These are phyloP conservation scores for Coffea canephora DNA, from an alignment of 257 asterid species.

Conservation along the genomic window DNA sequence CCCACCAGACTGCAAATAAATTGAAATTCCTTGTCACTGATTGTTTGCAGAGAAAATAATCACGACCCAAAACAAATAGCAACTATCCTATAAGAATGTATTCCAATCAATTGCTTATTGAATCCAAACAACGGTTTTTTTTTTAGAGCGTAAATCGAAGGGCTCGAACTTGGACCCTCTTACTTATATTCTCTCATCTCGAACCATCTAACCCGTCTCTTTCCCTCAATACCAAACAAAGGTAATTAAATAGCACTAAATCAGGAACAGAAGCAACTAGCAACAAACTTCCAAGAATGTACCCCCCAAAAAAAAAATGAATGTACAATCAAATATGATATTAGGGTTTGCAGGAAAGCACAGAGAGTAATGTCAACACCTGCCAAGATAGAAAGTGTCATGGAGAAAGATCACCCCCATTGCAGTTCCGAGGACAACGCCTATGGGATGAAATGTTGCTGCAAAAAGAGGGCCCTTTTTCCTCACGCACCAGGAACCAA, in stretches of 20 bases:
- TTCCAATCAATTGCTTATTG: not conserved
- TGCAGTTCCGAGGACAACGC: constrained; percentile 42
- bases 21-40: not conserved
- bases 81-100: too few species aligned
- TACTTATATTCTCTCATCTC: too few species aligned
- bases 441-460: constrained; percentile 63
- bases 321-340: not conserved
- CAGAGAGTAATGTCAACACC: constrained; percentile 25
- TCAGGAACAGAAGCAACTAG: not conserved
- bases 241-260: not conserved
- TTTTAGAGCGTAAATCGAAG: too few species aligned
- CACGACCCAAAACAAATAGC: too few species aligned
- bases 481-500: constrained; percentile 57
- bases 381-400: constrained; percentile 63
- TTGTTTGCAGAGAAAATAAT: too few species aligned
- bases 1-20: constrained; percentile 47
- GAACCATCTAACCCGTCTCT: too few species aligned
- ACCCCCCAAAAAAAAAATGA: too few species aligned
- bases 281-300: not conserved
- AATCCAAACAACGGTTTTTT: not conserved
- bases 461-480: constrained; percentile 65
- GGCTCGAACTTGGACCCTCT: too few species aligned
- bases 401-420: constrained; percentile 50
- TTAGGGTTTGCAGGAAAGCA: not conserved
- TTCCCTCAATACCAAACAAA: not conserved